Base-by-base conservation (phyloP, 2,329 filamentous ascomycete genomes). In the Talaromyces marneffei region DNA sequence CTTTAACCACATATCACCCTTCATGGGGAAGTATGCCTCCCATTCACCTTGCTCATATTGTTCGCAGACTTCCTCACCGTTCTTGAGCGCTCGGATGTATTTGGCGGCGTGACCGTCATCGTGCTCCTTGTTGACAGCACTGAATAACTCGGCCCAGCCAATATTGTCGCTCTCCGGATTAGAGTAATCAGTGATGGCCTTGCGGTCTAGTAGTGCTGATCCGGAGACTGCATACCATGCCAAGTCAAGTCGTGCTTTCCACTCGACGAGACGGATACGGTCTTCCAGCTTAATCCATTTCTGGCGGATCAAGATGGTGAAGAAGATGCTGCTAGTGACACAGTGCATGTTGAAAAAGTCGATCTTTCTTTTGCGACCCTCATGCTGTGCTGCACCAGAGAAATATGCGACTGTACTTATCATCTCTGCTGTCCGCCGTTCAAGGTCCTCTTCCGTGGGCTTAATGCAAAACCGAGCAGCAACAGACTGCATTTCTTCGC, bases 101-200 rank as follows among this genome's bases (percentile, higher is more conserved):
- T 77, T 77, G 40, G 67, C 70, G 0, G 68, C 66, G 63, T 77
- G 74, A 0, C 74, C 74, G 42, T 77, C 74, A 44, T 76, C 75
- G 42, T 71, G 68, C 14, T 60, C 37, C 10, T 62, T 52, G 18
- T 59, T 67, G 5, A 72, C 65, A 1, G 55, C 67, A 0, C 40
- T 14, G 63, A 64, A 76, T 2, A 75, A 44, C 7, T 67, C 65
- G 0, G 59, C 23, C 74, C 74, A 76, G 25, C 23, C 61, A 65
- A 66, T 57, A 1, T 40, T 62, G 1, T 65, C 62, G 56, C 67
- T 70, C 4, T 39, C 12, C 1, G 52, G 39, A 2, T 33, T 42
- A 8, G 56, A 10, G 50, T 72, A 73, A 2, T 62, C 59, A 2
- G 35, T 23, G 6, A 72, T 60, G 18, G 56, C 44, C 2, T 69